A percentile compares a stretch with the other conserved stretches of the same genome.
Conservation (phyloP, 2,329 filamentous ascomycete species). For the Exophiala sp. region DNA sequence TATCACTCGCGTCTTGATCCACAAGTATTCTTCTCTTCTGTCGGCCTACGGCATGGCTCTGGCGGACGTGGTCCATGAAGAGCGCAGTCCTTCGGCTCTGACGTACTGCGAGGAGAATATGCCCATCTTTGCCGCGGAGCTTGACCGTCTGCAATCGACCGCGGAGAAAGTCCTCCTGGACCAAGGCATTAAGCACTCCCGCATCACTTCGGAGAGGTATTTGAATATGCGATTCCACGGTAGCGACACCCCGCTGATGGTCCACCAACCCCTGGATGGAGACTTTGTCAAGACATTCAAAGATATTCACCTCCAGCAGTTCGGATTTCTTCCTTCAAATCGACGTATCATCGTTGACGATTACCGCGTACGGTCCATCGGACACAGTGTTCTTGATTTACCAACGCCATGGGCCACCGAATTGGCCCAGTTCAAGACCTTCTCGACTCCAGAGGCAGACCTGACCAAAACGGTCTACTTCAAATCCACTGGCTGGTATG, state of each 20-base stretch:
- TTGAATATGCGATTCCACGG: slow-evolving; percentile 48
- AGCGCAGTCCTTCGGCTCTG: slow-evolving; percentile 33
- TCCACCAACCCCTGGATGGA: slow-evolving; percentile 55
- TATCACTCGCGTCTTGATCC: slow-evolving; percentile 39
- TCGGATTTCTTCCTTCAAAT: slow-evolving; percentile 80
- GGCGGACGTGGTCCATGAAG: slow-evolving; percentile 38
- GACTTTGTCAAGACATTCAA: slow-evolving; percentile 77
- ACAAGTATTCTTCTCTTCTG: slow-evolving; percentile 35
- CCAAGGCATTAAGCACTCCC: slow-evolving; percentile 40
- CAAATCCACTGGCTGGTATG: slow-evolving; percentile 29
- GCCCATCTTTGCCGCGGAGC: slow-evolving; percentile 46
- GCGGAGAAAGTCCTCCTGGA: slow-evolving; percentile 36
- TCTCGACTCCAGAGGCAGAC: slow-evolving; percentile 45
- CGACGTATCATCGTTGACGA: slow-evolving; percentile 81
- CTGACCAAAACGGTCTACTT: slow-evolving; percentile 32
- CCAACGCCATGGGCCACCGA: not conserved
- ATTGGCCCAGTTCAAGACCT: slow-evolving; percentile 24
- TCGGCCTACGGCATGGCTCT: slow-evolving; percentile 44
- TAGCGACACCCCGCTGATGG: slow-evolving; percentile 46
- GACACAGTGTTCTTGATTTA: not conserved
- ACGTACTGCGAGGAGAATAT: slow-evolving; percentile 36
- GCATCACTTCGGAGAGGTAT: slow-evolving; percentile 40
- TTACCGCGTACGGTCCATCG: slow-evolving; percentile 63
- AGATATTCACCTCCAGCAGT: slow-evolving; percentile 81
- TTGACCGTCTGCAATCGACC: slow-evolving; percentile 67